A percentile compares a stretch with the other conserved stretches of the same genome.
phyloP scores from a whole-genome alignment of 176 grass and related monocot genomes.

The Otatea glauca region DNA sequence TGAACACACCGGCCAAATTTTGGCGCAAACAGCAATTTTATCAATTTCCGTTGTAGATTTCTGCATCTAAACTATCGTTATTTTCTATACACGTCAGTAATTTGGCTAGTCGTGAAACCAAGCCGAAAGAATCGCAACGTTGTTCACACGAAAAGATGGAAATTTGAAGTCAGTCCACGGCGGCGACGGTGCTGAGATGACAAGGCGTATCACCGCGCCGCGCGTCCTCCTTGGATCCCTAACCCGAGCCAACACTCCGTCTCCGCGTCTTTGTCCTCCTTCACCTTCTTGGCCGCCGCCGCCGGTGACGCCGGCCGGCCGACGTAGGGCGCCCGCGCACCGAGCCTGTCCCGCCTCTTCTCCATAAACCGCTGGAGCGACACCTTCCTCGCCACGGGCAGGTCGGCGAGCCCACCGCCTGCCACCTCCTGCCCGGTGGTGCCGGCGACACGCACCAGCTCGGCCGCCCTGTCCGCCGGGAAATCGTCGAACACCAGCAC shows the following conservation, averaged over 20 bases:
- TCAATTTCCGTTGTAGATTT: too few relatives aligned
- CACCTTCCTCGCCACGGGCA: conserved; percentile 62
- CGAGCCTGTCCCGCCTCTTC: conserved; percentile 63
- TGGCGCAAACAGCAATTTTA: too few relatives aligned
- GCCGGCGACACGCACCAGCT: conserved; percentile 37
- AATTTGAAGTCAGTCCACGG: not conserved
- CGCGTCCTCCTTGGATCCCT: not conserved
- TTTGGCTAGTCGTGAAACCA: not conserved
- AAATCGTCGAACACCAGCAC: conserved; percentile 64
- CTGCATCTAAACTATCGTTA: not conserved
- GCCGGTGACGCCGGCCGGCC: not conserved
- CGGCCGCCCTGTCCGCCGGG: conserved; percentile 45
- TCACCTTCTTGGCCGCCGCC: not conserved
- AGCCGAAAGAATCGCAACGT: not conserved
- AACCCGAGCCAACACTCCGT: not conserved
- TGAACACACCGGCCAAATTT: too few relatives aligned
- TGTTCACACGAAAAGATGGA: not conserved
- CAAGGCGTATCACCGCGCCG: not conserved
- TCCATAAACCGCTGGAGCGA: conserved; percentile 73
- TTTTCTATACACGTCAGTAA: not conserved
- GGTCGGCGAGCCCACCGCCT: conserved; percentile 15
- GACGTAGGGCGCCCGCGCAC: conserved; percentile 35
- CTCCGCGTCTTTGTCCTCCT: not conserved
- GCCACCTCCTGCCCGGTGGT: not conserved
- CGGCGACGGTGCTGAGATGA: not conserved